Conservation (phyloP, 805 yeast genomes). For the Nakazawaea wickerhamii region DNA sequence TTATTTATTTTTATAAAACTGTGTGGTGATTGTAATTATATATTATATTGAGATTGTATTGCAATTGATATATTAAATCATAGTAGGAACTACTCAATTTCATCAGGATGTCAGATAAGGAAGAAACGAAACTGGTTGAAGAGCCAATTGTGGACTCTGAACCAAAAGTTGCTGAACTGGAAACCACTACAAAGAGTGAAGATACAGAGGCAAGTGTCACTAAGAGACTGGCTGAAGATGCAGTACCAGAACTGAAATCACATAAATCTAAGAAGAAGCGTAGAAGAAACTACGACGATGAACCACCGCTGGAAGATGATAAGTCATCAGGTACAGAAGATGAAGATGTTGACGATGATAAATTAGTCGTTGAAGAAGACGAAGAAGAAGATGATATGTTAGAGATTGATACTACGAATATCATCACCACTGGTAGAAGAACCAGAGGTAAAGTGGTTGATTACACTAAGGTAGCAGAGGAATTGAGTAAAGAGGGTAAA, state of each 20-base stretch:
- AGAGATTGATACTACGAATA: constrained; percentile 78
- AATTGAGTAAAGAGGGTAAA: constrained; percentile 47
- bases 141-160: background rate
- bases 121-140: constrained; percentile 3
- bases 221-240: constrained; percentile 17
- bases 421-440: constrained; percentile 80
- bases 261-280: constrained; percentile 36
- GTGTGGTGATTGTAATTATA: too few relatives aligned
- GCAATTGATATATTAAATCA: too few relatives aligned
- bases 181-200: background rate
- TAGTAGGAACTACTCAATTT: background rate
- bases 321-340: constrained; percentile 35
- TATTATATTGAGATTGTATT: too few relatives aligned
- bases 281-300: constrained; percentile 57
- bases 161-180: background rate
- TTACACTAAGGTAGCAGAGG: constrained; percentile 73
- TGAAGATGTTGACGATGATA: constrained; percentile 44
- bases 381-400: constrained; percentile 73
- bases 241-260: constrained; percentile 9
- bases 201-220: constrained; percentile 5
- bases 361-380: constrained; percentile 51
- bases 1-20: too few relatives aligned
- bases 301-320: constrained; percentile 46
- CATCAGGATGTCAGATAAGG: constrained; percentile 1
- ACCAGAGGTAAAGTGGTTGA: constrained; percentile 88